Conservation (phyloP, 345 rosid species). For the Citrus glauca region DNA sequence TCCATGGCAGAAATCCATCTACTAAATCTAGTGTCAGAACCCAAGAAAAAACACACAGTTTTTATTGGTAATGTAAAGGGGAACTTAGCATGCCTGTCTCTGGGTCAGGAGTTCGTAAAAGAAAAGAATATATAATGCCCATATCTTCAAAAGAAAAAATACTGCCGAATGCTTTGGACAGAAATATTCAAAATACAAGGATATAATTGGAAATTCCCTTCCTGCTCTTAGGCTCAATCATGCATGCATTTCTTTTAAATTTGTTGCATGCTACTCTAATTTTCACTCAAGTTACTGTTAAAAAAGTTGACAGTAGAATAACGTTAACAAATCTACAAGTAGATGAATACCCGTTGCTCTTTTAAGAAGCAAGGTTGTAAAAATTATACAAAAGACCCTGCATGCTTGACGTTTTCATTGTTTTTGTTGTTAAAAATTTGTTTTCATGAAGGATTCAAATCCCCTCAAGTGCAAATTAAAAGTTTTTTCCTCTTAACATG, state of each 20-base stretch:
- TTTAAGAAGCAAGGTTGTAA: background rate
- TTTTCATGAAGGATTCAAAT: background rate
- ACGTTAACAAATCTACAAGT: background rate
- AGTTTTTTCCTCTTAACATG: too few relatives aligned
- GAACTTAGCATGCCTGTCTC: slow-evolving; percentile 57
- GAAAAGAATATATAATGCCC: slow-evolving; percentile 28
- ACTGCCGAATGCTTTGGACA: slow-evolving; percentile 12
- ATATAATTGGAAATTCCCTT: slow-evolving; percentile 27
- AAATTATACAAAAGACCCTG: background rate
- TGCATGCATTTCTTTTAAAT: background rate
- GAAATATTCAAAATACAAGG: slow-evolving; percentile 21
- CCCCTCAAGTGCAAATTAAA: too few relatives aligned
- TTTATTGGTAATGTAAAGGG: slow-evolving; percentile 45
- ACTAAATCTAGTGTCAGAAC: slow-evolving; percentile 47
- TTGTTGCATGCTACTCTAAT: background rate
- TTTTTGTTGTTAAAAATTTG: background rate
- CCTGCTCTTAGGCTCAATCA: background rate
- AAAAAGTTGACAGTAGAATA: background rate
- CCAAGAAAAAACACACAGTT: slow-evolving; percentile 30
- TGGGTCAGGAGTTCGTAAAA: slow-evolving; percentile 20
- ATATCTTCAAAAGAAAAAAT: slow-evolving; percentile 34
- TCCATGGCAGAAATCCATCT: slow-evolving; percentile 49
- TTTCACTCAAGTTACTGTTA: background rate
- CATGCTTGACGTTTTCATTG: background rate
- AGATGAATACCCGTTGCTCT: background rate